Evolutionary conservation across 2,329 filamentous ascomycete genomes (phyloP).

Genomic region (Ophiostoma piceae): DNA sequence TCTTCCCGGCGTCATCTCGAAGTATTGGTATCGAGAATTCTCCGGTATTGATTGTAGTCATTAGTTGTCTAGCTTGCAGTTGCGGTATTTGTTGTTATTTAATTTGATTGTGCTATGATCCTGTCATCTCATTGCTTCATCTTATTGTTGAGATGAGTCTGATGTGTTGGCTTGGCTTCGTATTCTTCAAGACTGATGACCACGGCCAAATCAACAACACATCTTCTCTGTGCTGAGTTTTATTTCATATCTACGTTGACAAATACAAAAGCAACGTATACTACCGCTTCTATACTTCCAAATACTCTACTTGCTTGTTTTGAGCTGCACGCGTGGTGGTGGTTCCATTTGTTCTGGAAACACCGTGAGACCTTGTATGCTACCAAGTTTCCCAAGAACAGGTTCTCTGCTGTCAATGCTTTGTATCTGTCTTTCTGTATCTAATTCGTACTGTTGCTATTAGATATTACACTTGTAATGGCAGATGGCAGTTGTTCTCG

Average conservation of each 20-base stretch:
- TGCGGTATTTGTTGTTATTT: background rate
- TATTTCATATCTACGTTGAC: background rate
- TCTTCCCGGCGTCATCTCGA: conserved; percentile 1
- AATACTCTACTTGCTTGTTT: background rate
- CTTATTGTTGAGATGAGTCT: conserved; percentile 1
- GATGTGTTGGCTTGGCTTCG: background rate
- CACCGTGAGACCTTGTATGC: background rate
- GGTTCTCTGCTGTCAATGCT: background rate
- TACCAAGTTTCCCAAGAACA: background rate
- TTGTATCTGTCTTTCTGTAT: background rate
- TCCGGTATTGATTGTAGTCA: background rate
- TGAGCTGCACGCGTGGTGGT: background rate
- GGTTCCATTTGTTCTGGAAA: conserved; percentile 1
- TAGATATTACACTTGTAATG: background rate
- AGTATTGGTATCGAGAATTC: conserved; percentile 6
- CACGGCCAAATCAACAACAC: background rate
- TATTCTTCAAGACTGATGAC: background rate
- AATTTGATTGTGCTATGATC: background rate
- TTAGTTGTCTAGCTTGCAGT: background rate
- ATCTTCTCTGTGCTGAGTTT: background rate
- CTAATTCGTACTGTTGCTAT: background rate
- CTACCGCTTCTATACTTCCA: background rate
- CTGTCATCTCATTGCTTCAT: background rate
- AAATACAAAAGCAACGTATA: background rate
- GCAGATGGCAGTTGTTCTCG: background rate